phyloP scores from a whole-genome alignment of 306 rosid species.

The Calophaca sinica region DNA sequence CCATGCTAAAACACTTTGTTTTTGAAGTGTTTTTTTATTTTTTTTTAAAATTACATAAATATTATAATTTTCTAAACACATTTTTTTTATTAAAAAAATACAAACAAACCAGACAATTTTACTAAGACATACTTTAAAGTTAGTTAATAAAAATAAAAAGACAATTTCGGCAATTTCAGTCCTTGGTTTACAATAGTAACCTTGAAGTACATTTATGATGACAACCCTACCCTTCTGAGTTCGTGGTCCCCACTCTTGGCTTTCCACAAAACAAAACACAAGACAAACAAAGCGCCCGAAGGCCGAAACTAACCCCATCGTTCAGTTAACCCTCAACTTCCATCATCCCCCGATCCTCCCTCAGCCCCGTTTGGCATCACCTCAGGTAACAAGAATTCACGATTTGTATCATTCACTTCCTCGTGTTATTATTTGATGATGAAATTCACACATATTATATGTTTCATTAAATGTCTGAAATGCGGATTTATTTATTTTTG shows the following conservation, averaged over 20 bases:
- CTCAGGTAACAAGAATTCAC: neutral
- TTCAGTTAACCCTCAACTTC: neutral
- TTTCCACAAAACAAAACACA: neutral
- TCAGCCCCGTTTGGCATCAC: neutral
- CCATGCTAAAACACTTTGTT: too few species aligned
- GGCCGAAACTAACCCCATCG: neutral
- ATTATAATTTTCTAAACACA: too few species aligned
- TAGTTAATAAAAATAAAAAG: too few species aligned
- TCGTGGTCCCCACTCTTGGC: neutral
- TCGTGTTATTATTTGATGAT: neutral
- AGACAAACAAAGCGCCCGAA: neutral
- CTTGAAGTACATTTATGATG: neutral
- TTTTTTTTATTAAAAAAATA: too few species aligned
- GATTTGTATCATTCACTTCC: neutral
- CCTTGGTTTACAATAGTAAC: too few species aligned
- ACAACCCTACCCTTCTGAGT: constrained; percentile 6
- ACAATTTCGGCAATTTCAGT: too few species aligned
- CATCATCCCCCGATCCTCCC: neutral
- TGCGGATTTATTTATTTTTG: neutral
- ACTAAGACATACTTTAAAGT: too few species aligned
- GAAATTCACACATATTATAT: neutral
- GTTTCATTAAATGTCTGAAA: neutral
- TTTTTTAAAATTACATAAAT: too few species aligned
- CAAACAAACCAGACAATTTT: too few species aligned
- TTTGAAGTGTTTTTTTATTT: too few species aligned